phyloP scores from a whole-genome alignment of 1,139 yeast genomes.

The Blastobotrys persicus region DNA sequence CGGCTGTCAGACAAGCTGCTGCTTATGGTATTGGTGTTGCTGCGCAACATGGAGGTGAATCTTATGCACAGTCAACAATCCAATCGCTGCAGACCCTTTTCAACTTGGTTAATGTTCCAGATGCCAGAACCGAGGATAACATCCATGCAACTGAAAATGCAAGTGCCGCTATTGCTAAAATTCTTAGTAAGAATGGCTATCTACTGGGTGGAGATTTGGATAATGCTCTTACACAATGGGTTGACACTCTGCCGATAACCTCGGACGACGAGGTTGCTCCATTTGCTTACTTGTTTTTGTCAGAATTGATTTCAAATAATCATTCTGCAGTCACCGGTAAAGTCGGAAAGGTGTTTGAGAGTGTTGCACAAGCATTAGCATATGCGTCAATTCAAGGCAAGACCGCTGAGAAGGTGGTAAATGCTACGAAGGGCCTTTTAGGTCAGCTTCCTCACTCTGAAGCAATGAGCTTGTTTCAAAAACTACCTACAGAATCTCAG shows the following conservation, averaged over 20 bases:
- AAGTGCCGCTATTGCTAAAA: conserved; percentile 78
- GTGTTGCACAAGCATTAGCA: conserved; percentile 73
- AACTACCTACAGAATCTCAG: conserved; percentile 61
- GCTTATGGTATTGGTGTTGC: conserved; percentile 82
- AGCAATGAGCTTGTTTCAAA: conserved; percentile 62
- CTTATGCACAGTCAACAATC: conserved; percentile 61
- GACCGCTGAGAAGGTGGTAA: conserved; percentile 63
- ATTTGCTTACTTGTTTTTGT: conserved; percentile 74
- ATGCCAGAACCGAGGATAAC: conserved; percentile 81
- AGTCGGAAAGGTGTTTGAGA: conserved; percentile 64
- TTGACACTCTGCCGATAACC: conserved; percentile 73
- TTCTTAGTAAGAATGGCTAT: conserved; percentile 46
- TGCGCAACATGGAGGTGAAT: conserved; percentile 72
- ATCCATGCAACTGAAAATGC: conserved; percentile 85
- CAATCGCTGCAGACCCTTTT: conserved; percentile 72
- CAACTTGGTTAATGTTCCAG: conserved; percentile 75
- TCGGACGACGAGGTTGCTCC: conserved; percentile 90
- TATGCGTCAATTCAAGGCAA: conserved; percentile 67
- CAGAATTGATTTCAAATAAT: conserved; percentile 66
- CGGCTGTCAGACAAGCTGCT: conserved; percentile 84
- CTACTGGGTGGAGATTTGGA: conserved; percentile 55
- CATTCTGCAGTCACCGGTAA: conserved; percentile 62
- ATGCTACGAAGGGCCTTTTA: conserved; percentile 49
- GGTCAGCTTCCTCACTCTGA: conserved; percentile 53
- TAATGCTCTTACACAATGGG: conserved; percentile 70